Conservation (phyloP, 805 yeast species). For the Saccharomycopsis malanga region DNA sequence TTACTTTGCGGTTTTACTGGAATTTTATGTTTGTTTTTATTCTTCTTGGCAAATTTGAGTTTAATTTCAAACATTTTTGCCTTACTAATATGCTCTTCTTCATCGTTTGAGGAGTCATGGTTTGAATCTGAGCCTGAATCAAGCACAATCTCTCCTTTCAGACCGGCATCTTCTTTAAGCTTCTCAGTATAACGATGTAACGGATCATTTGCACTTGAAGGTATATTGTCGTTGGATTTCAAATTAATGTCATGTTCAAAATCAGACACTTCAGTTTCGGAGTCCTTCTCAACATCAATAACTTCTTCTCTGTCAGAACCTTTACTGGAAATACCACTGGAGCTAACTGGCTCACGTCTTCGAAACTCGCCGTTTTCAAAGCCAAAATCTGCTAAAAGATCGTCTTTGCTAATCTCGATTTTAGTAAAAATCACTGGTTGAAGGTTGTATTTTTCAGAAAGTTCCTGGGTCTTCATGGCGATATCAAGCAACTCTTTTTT, state of each 20-base stretch:
- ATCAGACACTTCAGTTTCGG: conserved; percentile 19
- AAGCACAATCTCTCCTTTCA: conserved; percentile 12
- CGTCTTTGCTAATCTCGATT: conserved; percentile 16
- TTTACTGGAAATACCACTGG: not conserved
- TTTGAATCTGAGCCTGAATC: conserved; percentile 12
- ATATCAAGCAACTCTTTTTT: conserved; percentile 20
- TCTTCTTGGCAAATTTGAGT: conserved; percentile 18
- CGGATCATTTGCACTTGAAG: too few species aligned
- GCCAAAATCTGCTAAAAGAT: conserved; percentile 17
- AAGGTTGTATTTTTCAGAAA: conserved; percentile 11
- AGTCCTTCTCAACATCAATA: conserved; percentile 1
- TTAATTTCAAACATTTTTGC: conserved; percentile 16
- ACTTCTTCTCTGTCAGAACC: conserved; percentile 4
- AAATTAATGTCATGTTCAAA: not conserved
- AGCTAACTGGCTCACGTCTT: not conserved
- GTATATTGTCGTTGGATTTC: not conserved
- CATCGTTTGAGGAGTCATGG: not conserved
- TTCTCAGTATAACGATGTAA: conserved; percentile 7
- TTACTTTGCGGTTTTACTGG: not conserved
- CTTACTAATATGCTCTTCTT: not conserved
- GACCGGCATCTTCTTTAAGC: conserved; percentile 8
- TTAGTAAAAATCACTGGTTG: conserved; percentile 16
- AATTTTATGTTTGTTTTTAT: conserved; percentile 1
- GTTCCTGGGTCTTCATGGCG: conserved; percentile 18
- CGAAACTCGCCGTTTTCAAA: conserved; percentile 15